Evolutionary conservation across 176 grass and related monocot genomes (phyloP), one percentile per base, ranked within the genome.

Genomic region (Hyparrhenia diplandra): DNA sequence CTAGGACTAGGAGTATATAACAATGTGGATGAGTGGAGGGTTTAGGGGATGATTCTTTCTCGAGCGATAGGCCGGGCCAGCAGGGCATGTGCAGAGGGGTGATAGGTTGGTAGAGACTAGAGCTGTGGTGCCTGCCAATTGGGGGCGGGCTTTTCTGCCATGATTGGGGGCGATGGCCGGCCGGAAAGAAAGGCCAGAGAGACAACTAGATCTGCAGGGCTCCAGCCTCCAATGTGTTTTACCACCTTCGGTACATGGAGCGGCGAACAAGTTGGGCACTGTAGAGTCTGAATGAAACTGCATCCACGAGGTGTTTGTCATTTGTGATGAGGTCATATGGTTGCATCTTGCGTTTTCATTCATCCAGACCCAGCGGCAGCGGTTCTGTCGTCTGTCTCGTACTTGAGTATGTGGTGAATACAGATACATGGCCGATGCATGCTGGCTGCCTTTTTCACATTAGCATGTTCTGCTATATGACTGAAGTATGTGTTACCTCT

Each of bases 31-130:
- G 23, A 49, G 18, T 21, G 35, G 45, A 65, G 47, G 60, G 10
- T 64, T 85, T 74, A 74, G 61, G 49, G 77, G 77, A 71, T n/a
- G n/a, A n/a, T n/a, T n/a, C n/a, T n/a, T 25, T 61, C 58, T 24
- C 6, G 68, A 41, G 67, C 17, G 25, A 59, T 57, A 74, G n/a
- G 32, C 41, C 17, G 12, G 42, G 0, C 8, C 28, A 39, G 42
- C 69, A 79, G 67, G 4, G 37, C 65, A 67, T 66, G 73, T 79
- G 14, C 34, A 51, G 29, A 78, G 65, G 28, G 21, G 2, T 0
- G 67, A 71, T 59, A 77, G 88, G 77, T 89, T 85, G 78, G 82
- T 86, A 78, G 78, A 67, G 34, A 36, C 2, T 32, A 32, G 34
- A 42, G 82, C 31, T 36, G 71, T 13, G 77, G 65, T 36, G 67